Evolutionary conservation across 345 rosid genomes (phyloP).

Genomic region (Camelina neglecta): DNA sequence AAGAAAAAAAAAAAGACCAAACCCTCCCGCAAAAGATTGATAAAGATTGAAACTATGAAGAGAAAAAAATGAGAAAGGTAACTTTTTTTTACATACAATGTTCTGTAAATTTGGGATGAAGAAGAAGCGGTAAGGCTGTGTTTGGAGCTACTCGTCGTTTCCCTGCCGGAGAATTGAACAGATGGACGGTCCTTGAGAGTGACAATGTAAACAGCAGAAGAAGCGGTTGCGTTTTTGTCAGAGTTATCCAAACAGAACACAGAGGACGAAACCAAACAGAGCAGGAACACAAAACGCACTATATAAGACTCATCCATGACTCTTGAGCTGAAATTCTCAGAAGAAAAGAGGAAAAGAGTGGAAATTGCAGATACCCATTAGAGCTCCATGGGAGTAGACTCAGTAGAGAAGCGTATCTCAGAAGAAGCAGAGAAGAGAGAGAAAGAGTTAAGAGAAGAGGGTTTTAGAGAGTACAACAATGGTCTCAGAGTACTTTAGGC

Average conservation of each 20-base stretch:
- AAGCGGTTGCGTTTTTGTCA: slow-evolving; percentile 49
- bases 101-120: slow-evolving; percentile 44
- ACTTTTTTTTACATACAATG: slow-evolving; percentile 49
- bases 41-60: slow-evolving; percentile 21
- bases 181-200: slow-evolving; percentile 69
- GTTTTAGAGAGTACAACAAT: slow-evolving; percentile 33
- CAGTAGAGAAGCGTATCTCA: slow-evolving; percentile 20
- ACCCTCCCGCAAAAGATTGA: slow-evolving; percentile 12
- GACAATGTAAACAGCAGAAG: slow-evolving; percentile 77
- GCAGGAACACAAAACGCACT: slow-evolving; percentile 32
- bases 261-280: slow-evolving; percentile 47
- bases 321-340: slow-evolving; percentile 38
- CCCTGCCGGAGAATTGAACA: slow-evolving; percentile 46
- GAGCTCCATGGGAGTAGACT: slow-evolving; percentile 40
- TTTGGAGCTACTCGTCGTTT: slow-evolving; percentile 41
- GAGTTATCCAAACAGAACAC: slow-evolving; percentile 42
- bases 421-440: slow-evolving; percentile 27
- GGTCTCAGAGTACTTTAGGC: slow-evolving; percentile 32
- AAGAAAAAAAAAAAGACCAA: slow-evolving; percentile 27
- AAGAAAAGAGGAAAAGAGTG: slow-evolving; percentile 23
- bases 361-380: slow-evolving; percentile 43
- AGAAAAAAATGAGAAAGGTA: background rate
- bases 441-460: background rate
- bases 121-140: slow-evolving; percentile 48
- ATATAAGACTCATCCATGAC: slow-evolving; percentile 34